Conservation (phyloP, 2,329 filamentous ascomycete genomes). For the Alternaria atra region DNA sequence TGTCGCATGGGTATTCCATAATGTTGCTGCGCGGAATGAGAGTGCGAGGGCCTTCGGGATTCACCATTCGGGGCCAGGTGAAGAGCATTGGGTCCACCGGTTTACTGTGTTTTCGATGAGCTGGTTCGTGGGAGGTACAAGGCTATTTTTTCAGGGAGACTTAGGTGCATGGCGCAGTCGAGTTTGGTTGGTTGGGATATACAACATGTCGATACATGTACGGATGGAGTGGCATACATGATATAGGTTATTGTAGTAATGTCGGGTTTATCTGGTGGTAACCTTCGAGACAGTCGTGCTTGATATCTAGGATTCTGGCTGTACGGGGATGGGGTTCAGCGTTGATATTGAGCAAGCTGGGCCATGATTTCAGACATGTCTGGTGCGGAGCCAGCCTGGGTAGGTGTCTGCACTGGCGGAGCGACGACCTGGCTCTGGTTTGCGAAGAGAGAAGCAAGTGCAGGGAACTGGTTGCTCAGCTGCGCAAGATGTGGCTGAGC, state of each 20-base stretch:
- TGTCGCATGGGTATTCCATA: conserved; percentile 4
- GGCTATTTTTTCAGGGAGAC: conserved; percentile 1
- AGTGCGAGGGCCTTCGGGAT: conserved; percentile 5
- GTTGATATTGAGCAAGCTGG: conserved; percentile 71
- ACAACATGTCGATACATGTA: conserved; percentile 14
- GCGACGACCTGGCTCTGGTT: conserved; percentile 33
- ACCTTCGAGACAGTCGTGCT: conserved; percentile 7
- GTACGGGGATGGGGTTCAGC: conserved; percentile 39
- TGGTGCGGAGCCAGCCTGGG: conserved; percentile 38
- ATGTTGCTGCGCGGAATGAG: neutral
- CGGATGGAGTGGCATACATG: conserved; percentile 5
- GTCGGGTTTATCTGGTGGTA: conserved; percentile 12
- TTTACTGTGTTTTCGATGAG: conserved; percentile 5
- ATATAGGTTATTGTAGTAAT: conserved; percentile 7
- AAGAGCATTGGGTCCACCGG: neutral
- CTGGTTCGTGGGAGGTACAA: conserved; percentile 7
- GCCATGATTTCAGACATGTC: conserved; percentile 79
- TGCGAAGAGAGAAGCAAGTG: conserved; percentile 42
- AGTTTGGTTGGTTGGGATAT: conserved; percentile 3
- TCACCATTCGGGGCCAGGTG: neutral
- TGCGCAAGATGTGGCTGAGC: conserved; percentile 33
- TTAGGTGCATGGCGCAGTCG: conserved; percentile 12
- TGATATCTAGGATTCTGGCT: conserved; percentile 9
- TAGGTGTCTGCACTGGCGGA: conserved; percentile 44
- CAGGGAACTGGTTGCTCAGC: conserved; percentile 42